Conservation (phyloP, 1,284 basidiomycete species). For the Neolentinus lepideus region DNA sequence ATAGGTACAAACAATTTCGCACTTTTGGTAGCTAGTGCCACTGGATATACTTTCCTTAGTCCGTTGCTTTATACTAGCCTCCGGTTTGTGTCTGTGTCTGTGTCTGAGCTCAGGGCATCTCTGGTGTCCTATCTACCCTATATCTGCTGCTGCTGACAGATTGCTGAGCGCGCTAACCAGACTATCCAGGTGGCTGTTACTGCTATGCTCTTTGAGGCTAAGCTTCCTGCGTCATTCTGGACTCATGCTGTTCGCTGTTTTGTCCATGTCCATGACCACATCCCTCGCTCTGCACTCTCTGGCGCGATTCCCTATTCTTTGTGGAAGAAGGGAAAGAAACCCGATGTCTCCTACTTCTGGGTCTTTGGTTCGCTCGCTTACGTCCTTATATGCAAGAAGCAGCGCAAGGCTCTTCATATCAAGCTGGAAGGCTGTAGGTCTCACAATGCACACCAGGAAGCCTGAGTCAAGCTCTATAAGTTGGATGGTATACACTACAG, state of each 20-base stretch:
- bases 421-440: too few species aligned
- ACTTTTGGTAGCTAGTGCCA: too few species aligned
- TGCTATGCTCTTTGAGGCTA: slow-evolving; percentile 16
- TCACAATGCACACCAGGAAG: not conserved
- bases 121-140: too few species aligned
- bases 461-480: not conserved
- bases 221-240: slow-evolving; percentile 22
- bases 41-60: too few species aligned
- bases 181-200: slow-evolving; percentile 15
- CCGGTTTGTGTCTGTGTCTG: too few species aligned
- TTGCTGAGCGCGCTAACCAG: slow-evolving; percentile 23
- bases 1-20: too few species aligned
- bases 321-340: slow-evolving; percentile 1
- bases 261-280: slow-evolving; percentile 18
- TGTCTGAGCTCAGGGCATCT: too few species aligned
- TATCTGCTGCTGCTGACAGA: too few species aligned
- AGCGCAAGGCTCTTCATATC: not conserved
- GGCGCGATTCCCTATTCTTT: not conserved
- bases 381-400: slow-evolving; percentile 1
- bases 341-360: slow-evolving; percentile 1
- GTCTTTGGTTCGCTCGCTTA: slow-evolving; percentile 3
- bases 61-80: too few species aligned
- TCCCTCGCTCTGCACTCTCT: slow-evolving; percentile 1
- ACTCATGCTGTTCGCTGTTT: slow-evolving; percentile 14
- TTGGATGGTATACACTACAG: too few species aligned